These are phyloP conservation scores for Ganoderma lucidum DNA, from an alignment of 1,284 basidiomycete species.

Conservation along the genomic window DNA sequence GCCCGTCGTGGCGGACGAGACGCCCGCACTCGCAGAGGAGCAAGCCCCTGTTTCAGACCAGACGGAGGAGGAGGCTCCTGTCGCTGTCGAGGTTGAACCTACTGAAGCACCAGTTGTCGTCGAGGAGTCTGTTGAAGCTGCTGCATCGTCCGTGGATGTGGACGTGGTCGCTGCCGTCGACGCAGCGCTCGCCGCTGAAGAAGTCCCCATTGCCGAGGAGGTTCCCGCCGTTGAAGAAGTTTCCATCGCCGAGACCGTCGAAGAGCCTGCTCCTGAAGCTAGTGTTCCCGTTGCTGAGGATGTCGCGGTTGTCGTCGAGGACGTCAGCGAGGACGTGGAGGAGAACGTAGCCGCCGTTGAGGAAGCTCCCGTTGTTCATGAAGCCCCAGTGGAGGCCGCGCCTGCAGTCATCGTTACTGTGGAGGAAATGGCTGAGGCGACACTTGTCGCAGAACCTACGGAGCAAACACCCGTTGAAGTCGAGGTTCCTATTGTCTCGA, in stretches of 20 bases:
- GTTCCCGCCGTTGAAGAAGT: neutral
- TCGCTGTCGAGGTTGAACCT: neutral
- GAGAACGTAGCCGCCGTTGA: slow-evolving; percentile 14
- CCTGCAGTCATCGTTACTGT: neutral
- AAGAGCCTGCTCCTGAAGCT: slow-evolving; percentile 15
- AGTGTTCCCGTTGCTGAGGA: neutral
- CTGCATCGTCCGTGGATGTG: neutral
- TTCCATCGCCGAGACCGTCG: slow-evolving; percentile 8
- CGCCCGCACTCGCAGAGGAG: slow-evolving; percentile 4
- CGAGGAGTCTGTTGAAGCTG: slow-evolving; percentile 4
- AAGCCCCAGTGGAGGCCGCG: slow-evolving; percentile 7
- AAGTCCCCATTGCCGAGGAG: neutral
- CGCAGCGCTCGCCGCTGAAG: slow-evolving; percentile 12
- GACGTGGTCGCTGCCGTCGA: slow-evolving; percentile 7
- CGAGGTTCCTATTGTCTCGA: slow-evolving; percentile 22
- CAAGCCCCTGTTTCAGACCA: slow-evolving; percentile 10
- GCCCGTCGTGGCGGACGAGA: slow-evolving; percentile 14
- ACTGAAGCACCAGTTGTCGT: neutral
- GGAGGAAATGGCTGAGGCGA: slow-evolving; percentile 13
- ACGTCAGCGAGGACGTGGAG: slow-evolving; percentile 5
- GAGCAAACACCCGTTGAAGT: slow-evolving; percentile 11
- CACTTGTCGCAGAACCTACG: slow-evolving; percentile 3
- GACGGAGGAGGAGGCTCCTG: slow-evolving; percentile 20
- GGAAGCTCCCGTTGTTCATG: slow-evolving; percentile 3
- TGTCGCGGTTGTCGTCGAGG: neutral